phyloP scores from a whole-genome alignment of 768 basidiomycete genomes.

The Asterophora parasitica region DNA sequence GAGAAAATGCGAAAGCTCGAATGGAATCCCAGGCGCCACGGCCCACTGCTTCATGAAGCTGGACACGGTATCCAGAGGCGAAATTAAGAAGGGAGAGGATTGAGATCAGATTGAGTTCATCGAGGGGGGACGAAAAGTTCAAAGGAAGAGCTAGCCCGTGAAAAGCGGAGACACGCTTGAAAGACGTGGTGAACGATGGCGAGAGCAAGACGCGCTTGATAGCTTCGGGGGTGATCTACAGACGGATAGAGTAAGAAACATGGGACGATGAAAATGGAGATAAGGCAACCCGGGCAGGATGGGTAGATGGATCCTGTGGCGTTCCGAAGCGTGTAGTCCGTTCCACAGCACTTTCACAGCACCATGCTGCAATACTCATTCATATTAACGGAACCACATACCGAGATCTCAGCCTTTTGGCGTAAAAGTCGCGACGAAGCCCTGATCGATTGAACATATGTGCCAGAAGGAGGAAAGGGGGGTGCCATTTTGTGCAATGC shows the following conservation, averaged over 20 bases:
- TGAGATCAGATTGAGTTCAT: constrained; percentile 81
- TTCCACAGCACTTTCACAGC: not conserved
- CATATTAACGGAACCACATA: constrained; percentile 27
- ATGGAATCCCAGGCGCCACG: constrained; percentile 85
- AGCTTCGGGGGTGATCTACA: constrained; percentile 51
- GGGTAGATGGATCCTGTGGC: not conserved
- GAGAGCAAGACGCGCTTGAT: constrained; percentile 63
- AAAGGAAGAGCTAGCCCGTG: constrained; percentile 79
- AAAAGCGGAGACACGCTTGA: constrained; percentile 51
- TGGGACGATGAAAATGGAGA: not conserved
- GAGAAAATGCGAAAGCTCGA: constrained; percentile 63
- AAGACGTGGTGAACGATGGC: constrained; percentile 57
- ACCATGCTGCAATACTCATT: not conserved
- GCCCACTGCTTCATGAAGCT: constrained; percentile 65
- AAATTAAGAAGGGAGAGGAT: constrained; percentile 79
- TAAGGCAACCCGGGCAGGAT: not conserved
- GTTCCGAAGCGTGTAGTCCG: not conserved
- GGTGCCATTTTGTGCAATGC: constrained; percentile 6
- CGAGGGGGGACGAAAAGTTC: constrained; percentile 64
- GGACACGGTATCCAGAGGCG: constrained; percentile 72
- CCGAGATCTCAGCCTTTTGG: constrained; percentile 43
- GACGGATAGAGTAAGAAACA: not conserved
- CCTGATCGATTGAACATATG: constrained; percentile 48
- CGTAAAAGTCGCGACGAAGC: constrained; percentile 48
- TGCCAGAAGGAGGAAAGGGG: constrained; percentile 41